phyloP scores from a whole-genome alignment of 1,284 basidiomycete species.

The Athelia sp. region DNA sequence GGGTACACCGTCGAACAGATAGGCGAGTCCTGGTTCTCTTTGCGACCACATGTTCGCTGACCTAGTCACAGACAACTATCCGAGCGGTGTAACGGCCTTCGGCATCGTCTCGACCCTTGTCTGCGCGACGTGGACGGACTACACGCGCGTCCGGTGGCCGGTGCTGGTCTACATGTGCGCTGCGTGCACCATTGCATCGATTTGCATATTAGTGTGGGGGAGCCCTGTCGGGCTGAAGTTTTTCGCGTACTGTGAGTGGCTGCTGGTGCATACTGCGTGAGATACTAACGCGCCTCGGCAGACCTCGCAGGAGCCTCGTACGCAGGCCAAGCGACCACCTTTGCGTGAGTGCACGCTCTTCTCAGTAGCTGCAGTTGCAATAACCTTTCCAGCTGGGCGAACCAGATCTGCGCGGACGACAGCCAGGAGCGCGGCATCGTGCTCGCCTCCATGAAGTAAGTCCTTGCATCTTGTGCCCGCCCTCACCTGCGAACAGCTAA shows the following conservation, averaged over 20 bases:
- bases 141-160: constrained; percentile 51
- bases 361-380: background rate
- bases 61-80: constrained; percentile 48
- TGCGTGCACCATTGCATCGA: constrained; percentile 45
- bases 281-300: constrained; percentile 14
- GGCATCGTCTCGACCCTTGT: constrained; percentile 58
- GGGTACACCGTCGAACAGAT: constrained; percentile 59
- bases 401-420: constrained; percentile 66
- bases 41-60: background rate
- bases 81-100: constrained; percentile 61
- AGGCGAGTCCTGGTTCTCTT: constrained; percentile 28
- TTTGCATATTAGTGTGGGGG: constrained; percentile 55
- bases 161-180: constrained; percentile 62
- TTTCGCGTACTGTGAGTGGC: constrained; percentile 59
- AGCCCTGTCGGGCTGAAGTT: constrained; percentile 56
- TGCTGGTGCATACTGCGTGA: background rate
- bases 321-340: constrained; percentile 65
- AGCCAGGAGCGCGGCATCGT: constrained; percentile 63
- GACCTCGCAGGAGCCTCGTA: constrained; percentile 61
- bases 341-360: constrained; percentile 40
- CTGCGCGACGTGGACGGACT: constrained; percentile 61
- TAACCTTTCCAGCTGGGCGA: constrained; percentile 49
- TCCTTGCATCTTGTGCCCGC: constrained; percentile 3
- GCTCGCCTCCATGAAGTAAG: constrained; percentile 66
- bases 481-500: constrained; percentile 4